Percentiles rank a stretch among this genome's conserved stretches.
These are phyloP conservation scores for Obba rivulosa DNA, from an alignment of 768 basidiomycete species.

Conservation along the genomic window DNA sequence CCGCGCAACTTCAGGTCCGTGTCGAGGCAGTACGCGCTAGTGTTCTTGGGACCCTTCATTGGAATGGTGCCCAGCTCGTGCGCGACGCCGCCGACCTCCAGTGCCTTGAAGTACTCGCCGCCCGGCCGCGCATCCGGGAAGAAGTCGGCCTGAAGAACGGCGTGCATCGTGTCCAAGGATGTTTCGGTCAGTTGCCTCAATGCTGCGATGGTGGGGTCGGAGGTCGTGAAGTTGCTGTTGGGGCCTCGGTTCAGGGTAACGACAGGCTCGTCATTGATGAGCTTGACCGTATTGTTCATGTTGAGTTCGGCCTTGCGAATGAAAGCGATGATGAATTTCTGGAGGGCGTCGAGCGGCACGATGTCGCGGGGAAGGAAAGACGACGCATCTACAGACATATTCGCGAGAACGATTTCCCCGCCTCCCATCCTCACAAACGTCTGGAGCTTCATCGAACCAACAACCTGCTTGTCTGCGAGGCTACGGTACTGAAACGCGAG, in stretches of 20 bases:
- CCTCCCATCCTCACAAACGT: too few species aligned
- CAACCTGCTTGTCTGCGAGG: conserved; percentile 1
- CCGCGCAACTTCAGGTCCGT: conserved; percentile 13
- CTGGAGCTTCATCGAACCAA: conserved; percentile 24
- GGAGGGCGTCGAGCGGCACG: conserved; percentile 1
- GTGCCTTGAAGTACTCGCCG: conserved; percentile 7
- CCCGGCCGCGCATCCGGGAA: too few species aligned
- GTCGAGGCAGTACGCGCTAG: conserved; percentile 3
- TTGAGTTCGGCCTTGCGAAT: conserved; percentile 6
- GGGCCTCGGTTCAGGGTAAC: conserved; percentile 5
- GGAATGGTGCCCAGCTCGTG: conserved; percentile 24
- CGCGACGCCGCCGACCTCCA: conserved; percentile 22
- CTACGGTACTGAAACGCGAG: conserved; percentile 15
- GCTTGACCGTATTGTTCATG: conserved; percentile 11
- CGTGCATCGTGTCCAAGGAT: conserved; percentile 8
- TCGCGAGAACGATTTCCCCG: conserved; percentile 18
- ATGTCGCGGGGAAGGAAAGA: conserved; percentile 22
- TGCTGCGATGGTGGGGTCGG: conserved; percentile 4
- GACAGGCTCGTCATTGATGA: conserved; percentile 13
- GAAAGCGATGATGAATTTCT: conserved; percentile 14
- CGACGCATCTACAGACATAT: conserved; percentile 19
- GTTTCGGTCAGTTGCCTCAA: too few species aligned
- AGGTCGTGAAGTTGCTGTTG: neutral
- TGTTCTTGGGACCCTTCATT: conserved; percentile 5
- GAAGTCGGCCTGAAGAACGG: conserved; percentile 7